Conservation (phyloP, 1,284 basidiomycete genomes). For the Phlebopus sp. region DNA sequence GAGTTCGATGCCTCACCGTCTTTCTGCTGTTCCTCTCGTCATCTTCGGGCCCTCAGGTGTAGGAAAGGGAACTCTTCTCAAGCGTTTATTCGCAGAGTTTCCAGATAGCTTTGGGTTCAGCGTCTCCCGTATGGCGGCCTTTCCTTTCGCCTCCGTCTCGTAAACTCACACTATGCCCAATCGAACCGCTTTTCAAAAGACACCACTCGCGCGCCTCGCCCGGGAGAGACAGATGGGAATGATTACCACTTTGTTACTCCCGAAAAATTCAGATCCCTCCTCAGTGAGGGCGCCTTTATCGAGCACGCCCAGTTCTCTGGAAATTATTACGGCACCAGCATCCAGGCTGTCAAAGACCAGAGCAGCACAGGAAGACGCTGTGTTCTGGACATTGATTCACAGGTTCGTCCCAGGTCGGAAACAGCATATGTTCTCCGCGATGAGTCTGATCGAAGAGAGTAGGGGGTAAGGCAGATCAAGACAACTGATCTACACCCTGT, state of each 20-base stretch:
- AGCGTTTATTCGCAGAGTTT: constrained; percentile 78
- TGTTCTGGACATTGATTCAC: constrained; percentile 95
- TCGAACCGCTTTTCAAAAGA: constrained; percentile 49
- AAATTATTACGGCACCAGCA: constrained; percentile 92
- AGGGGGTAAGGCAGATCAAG: constrained; percentile 92
- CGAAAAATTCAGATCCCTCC: constrained; percentile 61
- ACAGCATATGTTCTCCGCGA: constrained; percentile 13
- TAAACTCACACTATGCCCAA: constrained; percentile 6
- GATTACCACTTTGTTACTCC: constrained; percentile 75
- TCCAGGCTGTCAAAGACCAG: constrained; percentile 61
- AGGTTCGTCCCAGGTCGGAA: constrained; percentile 52
- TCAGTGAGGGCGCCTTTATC: constrained; percentile 65
- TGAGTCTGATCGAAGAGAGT: constrained; percentile 7
- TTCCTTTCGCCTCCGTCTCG: constrained; percentile 11
- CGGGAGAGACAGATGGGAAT: constrained; percentile 80
- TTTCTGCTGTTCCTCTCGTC: constrained; percentile 59
- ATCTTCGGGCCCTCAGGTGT: constrained; percentile 87
- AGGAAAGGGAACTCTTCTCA: constrained; percentile 91
- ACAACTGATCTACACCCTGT: constrained; percentile 76
- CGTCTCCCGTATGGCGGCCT: constrained; percentile 76
- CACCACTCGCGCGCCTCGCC: constrained; percentile 86
- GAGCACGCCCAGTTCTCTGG: constrained; percentile 85
- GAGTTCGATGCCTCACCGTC: constrained; percentile 24
- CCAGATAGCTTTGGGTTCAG: constrained; percentile 91
- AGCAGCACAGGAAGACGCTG: constrained; percentile 68